Percentiles rank a stretch among this genome's conserved stretches.
Conservation (phyloP, 2,329 filamentous ascomycete species). For the Westerdykella aurantiaca region DNA sequence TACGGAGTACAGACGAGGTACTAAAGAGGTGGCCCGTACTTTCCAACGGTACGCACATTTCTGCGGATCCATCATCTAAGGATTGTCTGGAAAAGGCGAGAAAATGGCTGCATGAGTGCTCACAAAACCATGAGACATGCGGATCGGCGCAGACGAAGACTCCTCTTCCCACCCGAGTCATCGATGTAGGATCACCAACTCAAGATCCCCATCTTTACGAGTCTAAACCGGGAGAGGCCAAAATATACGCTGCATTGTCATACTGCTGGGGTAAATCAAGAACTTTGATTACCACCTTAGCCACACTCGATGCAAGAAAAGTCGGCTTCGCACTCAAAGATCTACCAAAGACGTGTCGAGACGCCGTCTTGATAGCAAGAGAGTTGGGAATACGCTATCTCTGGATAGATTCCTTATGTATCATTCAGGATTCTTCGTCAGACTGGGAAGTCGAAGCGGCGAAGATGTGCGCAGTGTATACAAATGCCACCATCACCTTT, state of each 20-base stretch:
- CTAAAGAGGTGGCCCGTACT: no score
- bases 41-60: no score
- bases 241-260: not conserved
- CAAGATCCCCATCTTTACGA: constrained; percentile 4
- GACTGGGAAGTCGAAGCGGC: constrained; percentile 18
- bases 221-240: not conserved
- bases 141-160: not conserved
- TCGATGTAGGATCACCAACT: constrained; percentile 3
- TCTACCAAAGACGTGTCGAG: constrained; percentile 5
- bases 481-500: constrained; percentile 3
- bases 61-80: no score
- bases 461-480: constrained; percentile 19
- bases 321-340: constrained; percentile 1
- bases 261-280: constrained; percentile 9
- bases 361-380: constrained; percentile 6
- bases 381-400: constrained; percentile 8
- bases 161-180: constrained; percentile 3
- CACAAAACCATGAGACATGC: not conserved
- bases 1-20: no score
- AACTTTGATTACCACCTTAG: constrained; percentile 3
- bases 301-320: constrained; percentile 1
- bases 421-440: constrained; percentile 10
- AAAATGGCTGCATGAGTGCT: not conserved
- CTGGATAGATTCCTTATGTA: constrained; percentile 15
- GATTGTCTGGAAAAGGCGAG: no score